Evolutionary conservation across 805 yeast species (phyloP), one percentile per base, ranked within the genome.

Genomic region (Monosporozyma aerobia): DNA sequence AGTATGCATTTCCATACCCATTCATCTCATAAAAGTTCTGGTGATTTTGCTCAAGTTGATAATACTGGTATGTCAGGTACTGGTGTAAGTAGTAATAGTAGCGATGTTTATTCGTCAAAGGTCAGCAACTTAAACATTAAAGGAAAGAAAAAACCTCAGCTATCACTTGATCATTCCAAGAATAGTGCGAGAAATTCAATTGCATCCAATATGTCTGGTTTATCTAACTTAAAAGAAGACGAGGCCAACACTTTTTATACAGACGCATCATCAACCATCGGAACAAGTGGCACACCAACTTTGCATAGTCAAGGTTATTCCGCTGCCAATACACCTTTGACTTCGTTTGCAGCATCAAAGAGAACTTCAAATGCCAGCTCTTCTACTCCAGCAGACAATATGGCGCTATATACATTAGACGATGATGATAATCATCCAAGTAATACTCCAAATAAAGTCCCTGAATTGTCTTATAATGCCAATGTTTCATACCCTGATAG

Each of bases 401-500:
- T 53, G 19, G 39, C 53, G 5, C 50, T 53, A 2, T 44, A 50
- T 11, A 50, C 53, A 4, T 22, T 53, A 14, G 50, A 51, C 4
- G 49, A 48, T n/a, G 25, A 19, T 27, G 35, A 45, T 35, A 35
- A 2, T 14, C 39, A 35, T 35, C 5, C 22, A 19, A 37, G 13
- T 25, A 3, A 2, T 23, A 5, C 32, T 9, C 6, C 19, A 9
- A 19, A 2, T 2, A 13, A 39, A 16, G 19, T 13, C 10, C 25
- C 43, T 5, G 23, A 35, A 2, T 39, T 29, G 13, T n/a, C 53
- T 8, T 39, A 48, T 13, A 43, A 43, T 23, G 3, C 32, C 2
- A 25, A 13, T 25, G 9, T 27, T 7, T 5, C 46, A 23, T 16
- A 23, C 5, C 4, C 32, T 8, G 46, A 43, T 25, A 27, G 14